Base-by-base conservation (phyloP, 1,139 yeast genomes). In the Hemisphaericaspora lyxosophila region DNA sequence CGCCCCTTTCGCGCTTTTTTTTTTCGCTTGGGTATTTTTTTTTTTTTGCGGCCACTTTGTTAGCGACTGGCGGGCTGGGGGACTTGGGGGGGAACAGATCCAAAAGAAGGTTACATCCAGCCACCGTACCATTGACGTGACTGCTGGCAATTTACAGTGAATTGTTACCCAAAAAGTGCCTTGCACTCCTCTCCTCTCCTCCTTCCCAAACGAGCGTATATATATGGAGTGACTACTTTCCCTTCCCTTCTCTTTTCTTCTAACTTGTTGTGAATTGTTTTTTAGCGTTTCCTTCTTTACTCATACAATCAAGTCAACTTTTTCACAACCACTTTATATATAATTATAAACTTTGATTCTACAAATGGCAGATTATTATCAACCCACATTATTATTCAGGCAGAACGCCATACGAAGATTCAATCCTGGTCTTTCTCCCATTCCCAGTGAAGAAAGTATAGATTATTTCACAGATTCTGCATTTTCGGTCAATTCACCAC, bases 371-470 rank as follows among this genome's bases (percentile, higher is more conserved):
- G 67, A 63, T 22, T 69, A 53, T 47, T 71, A 71, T 57, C 68
- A 70, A 47, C 75, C 77, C 18, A 67, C 73, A 4, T 51, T 66
- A 37, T 60, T 71, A 36, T 70, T 71, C 46, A 61, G 77, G 44
- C 66, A 68, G 43, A 71, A 71, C 47, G 77, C 77, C n/a, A 62
- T 70, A 15, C 57, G 66, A 43, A 50, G 66, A 42, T 55, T 44
- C 42, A 53, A 55, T 28, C 59, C 62, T 3, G 46, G 50, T 11
- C 49, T 58, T n/a, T 55, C 67, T 0, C 68, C 69, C 11, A 57
- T 54, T 4, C 49, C 64, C 4, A 60, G 65, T 38, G 50, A 48
- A 17, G 55, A 53, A 5, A 56, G 56, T 35, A 45, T 58, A 16
- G 14, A 31, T 5, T 24, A 33, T 13, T 7, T 15, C 4, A 7